A percentile compares a stretch with the other conserved stretches of the same genome.
Evolutionary conservation across 1,284 basidiomycete genomes (phyloP).

Genomic region (Coriolopsis trogii): DNA sequence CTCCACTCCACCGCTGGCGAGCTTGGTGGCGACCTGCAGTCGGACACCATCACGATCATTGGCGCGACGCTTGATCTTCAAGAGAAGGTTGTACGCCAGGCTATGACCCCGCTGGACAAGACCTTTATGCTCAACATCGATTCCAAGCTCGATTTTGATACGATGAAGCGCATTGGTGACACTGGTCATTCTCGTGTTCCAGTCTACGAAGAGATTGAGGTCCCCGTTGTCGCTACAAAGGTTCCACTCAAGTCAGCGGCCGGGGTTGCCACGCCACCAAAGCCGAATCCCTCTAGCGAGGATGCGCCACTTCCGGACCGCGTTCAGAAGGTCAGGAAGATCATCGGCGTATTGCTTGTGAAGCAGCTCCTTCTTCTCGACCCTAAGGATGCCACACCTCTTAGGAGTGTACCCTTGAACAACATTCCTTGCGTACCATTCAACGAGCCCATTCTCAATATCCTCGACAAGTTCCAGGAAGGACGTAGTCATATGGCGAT

Average conservation of each 20-base stretch:
- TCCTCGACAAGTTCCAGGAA: constrained; percentile 90
- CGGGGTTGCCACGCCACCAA: constrained; percentile 2
- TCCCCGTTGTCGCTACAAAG: constrained; percentile 38
- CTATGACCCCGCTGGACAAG: constrained; percentile 80
- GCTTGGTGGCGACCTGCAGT: constrained; percentile 68
- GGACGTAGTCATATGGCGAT: constrained; percentile 93
- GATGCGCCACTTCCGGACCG: constrained; percentile 19
- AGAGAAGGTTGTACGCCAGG: constrained; percentile 53
- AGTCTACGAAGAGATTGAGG: constrained; percentile 71
- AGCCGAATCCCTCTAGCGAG: neutral
- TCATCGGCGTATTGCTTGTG: constrained; percentile 79
- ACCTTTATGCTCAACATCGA: constrained; percentile 85
- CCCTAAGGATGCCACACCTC: constrained; percentile 80
- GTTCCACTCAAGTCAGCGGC: neutral
- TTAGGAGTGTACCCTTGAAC: constrained; percentile 78
- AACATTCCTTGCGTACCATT: constrained; percentile 81
- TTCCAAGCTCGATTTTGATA: constrained; percentile 76
- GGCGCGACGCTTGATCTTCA: constrained; percentile 75
- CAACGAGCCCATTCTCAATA: constrained; percentile 84
- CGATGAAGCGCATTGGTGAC: constrained; percentile 71
- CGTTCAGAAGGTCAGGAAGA: constrained; percentile 65
- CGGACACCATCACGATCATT: constrained; percentile 75
- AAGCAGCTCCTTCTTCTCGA: constrained; percentile 86
- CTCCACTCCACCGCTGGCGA: constrained; percentile 60
- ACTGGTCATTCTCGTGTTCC: constrained; percentile 82